Evolutionary conservation across 192 early-diverging fungal genomes (phyloP), one percentile per base, ranked within the genome.

Genomic region (Coemansia sp.): DNA sequence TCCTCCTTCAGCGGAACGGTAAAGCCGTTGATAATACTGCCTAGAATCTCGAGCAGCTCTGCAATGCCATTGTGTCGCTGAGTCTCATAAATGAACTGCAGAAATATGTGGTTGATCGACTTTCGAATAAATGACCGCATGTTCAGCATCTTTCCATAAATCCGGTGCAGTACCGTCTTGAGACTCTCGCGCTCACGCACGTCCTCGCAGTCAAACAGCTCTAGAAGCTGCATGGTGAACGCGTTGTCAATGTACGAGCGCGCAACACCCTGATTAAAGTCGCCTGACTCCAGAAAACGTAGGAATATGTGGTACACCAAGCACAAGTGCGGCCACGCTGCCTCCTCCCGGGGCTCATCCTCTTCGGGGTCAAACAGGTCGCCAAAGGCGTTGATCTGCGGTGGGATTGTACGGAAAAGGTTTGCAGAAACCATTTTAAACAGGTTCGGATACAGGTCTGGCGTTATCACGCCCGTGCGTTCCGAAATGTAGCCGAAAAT

Each of bases 21-120:
- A 73, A 99, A 99, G 17, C 97, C 97, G 74, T 99, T 99, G 82
- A 99, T 99, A 66, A 99, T 99, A 83, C 97, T 99, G 65, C 97
- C 97, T 22, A 99, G 83, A 66, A 99, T 99, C 77, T 99, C 97
- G 17, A 99, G 74, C 56, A 99, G 80, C 78, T 99, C 97, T 4
- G 97, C 95, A 64, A 99, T 94, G 36, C 97, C 97, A 72, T 98
- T 98, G 81, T 98, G 97, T 31, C 90, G 69, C 65, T 98, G 96
- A 53, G 87, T 90, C 73, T 99, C 96, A 79, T 99, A 99, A 49
- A 96, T 89, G 62, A 98, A 99, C 63, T 94, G 90, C 79, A 99
- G 93, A 65, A 99, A 99, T 28, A 97, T 91, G 82, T 99, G 89
- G 85, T 95, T 98, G 86, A 99, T 98, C 1, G 94, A 94, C 67